A percentile compares a stretch with the other conserved stretches of the same genome.
Evolutionary conservation across 345 rosid species (phyloP).

Genomic region (Combretum micranthum): DNA sequence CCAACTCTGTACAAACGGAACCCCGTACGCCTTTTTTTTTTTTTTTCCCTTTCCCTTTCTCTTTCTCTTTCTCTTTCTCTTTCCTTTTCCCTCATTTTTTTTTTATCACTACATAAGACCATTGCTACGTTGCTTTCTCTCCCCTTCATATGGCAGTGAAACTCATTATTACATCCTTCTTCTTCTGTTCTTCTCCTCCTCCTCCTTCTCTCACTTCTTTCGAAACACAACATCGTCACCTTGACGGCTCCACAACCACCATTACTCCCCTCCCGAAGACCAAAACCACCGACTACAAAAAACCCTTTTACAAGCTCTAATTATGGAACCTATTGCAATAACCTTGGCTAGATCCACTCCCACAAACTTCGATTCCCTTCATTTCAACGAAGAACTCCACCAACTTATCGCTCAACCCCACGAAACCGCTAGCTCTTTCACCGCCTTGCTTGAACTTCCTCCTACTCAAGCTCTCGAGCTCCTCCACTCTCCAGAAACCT

Average conservation of each 20-base stretch:
- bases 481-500: constrained; percentile 32
- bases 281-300: not conserved
- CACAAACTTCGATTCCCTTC: constrained; percentile 26
- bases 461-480: constrained; percentile 46
- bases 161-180: not conserved
- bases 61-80: not conserved
- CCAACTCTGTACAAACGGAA: too few species aligned
- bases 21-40: too few species aligned
- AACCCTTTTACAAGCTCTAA: constrained; percentile 5
- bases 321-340: constrained; percentile 11
- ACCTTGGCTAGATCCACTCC: constrained; percentile 31
- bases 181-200: too few species aligned
- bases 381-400: constrained; percentile 40
- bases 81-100: constrained; percentile 3
- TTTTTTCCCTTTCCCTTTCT: not conserved
- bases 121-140: constrained; percentile 25
- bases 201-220: not conserved
- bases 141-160: constrained; percentile 19
- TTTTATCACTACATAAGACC: constrained; percentile 1
- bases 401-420: constrained; percentile 28
- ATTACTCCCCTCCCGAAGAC: too few species aligned
- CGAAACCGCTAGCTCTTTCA: constrained; percentile 47
- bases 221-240: too few species aligned
- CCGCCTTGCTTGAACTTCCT: constrained; percentile 53
- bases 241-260: not conserved